A percentile compares a stretch with the other conserved stretches of the same genome.
Conservation (phyloP, 768 basidiomycete genomes). For the Lactifluus subvellereus region DNA sequence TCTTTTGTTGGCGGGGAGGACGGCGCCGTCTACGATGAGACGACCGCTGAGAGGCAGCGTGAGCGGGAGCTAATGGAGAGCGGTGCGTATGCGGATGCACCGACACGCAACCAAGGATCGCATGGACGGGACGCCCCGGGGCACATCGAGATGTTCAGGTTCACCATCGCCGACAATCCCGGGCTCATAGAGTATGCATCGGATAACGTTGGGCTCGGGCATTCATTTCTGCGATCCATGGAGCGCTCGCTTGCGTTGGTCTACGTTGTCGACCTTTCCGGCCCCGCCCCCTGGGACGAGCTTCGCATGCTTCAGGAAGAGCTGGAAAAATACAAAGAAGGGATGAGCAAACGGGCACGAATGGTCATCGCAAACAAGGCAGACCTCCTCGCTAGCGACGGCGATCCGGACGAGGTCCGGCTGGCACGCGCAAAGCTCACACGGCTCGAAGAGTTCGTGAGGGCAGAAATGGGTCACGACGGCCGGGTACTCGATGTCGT, state of each 20-base stretch:
- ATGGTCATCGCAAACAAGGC: slow-evolving; percentile 95
- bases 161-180: slow-evolving; percentile 96
- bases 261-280: slow-evolving; percentile 87
- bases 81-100: slow-evolving; percentile 47
- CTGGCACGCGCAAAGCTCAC: slow-evolving; percentile 53
- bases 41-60: slow-evolving; percentile 46
- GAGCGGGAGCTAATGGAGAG: slow-evolving; percentile 41
- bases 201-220: slow-evolving; percentile 87
- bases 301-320: slow-evolving; percentile 70
- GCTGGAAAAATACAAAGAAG: slow-evolving; percentile 73
- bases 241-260: slow-evolving; percentile 86
- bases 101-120: slow-evolving; percentile 44
- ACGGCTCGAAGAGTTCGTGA: slow-evolving; percentile 52
- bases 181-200: slow-evolving; percentile 83
- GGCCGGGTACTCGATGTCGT: slow-evolving; percentile 57
- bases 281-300: slow-evolving; percentile 70
- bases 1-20: slow-evolving; percentile 58
- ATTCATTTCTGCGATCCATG: slow-evolving; percentile 89
- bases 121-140: slow-evolving; percentile 19
- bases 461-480: slow-evolving; percentile 38
- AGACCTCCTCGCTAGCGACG: slow-evolving; percentile 59
- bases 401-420: slow-evolving; percentile 37
- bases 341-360: slow-evolving; percentile 68
- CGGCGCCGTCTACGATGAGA: slow-evolving; percentile 59
- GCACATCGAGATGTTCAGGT: slow-evolving; percentile 65